Percentiles rank a stretch among this genome's conserved stretches.
Conservation (phyloP, 257 asterid species). For the Solanum gandarillasii region DNA sequence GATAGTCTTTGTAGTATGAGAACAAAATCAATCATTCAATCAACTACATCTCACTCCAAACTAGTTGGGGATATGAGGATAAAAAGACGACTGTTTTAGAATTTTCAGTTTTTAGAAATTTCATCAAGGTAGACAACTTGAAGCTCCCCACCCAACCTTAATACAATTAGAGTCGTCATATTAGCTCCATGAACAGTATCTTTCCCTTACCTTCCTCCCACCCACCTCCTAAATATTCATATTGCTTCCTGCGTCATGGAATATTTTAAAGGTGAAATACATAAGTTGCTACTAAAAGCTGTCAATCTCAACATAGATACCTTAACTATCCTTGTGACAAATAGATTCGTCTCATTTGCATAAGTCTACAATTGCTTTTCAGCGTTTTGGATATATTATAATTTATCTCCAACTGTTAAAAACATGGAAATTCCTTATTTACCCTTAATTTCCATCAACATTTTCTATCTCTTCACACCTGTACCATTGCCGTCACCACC, state of each 20-base stretch:
- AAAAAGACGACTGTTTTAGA: neutral
- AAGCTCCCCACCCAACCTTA: neutral
- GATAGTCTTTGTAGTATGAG: neutral
- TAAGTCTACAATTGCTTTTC: neutral
- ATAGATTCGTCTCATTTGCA: neutral
- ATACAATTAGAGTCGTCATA: neutral
- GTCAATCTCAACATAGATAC: neutral
- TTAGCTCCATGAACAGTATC: neutral
- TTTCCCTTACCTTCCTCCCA: neutral
- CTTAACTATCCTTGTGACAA: neutral
- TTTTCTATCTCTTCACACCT: neutral
- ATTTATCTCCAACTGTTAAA: neutral
- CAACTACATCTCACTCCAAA: neutral
- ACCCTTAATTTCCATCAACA: neutral
- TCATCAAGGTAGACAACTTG: neutral
- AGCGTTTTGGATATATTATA: neutral
- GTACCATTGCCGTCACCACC: neutral
- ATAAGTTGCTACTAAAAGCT: neutral
- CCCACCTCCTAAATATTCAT: neutral
- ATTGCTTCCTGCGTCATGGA: neutral
- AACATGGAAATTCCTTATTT: neutral
- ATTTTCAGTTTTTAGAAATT: neutral
- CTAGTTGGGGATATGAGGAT: neutral
- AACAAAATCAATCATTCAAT: neutral
- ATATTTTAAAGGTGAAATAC: neutral